Conservation (phyloP, 768 basidiomycete species). For the Amanita polypyramis region DNA sequence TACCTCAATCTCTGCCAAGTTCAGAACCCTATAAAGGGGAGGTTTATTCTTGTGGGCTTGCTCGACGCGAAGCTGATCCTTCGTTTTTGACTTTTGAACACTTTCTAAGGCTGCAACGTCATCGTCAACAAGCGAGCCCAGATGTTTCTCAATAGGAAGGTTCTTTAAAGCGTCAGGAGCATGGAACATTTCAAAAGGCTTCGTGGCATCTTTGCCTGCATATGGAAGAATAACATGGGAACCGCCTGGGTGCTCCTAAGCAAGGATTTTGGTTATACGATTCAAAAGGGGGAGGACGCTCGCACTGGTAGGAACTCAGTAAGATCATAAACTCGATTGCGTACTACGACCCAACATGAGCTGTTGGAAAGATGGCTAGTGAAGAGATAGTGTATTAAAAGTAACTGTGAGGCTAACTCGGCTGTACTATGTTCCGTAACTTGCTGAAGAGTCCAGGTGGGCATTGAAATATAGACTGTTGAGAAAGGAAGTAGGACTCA, state of each 20-base stretch:
- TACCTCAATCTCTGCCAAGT: constrained; percentile 77
- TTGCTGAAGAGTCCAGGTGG: constrained; percentile 41
- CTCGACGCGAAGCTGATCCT: constrained; percentile 62
- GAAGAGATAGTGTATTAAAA: background rate
- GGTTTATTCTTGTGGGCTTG: constrained; percentile 51
- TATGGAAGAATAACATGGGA: constrained; percentile 72
- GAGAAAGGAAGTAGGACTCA: background rate
- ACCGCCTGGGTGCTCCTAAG: constrained; percentile 74
- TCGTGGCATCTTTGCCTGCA: constrained; percentile 79
- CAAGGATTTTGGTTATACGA: background rate
- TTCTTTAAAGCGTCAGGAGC: constrained; percentile 72
- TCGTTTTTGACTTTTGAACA: constrained; percentile 37
- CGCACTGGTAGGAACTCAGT: constrained; percentile 62
- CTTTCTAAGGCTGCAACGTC: constrained; percentile 28
- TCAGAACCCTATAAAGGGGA: constrained; percentile 60
- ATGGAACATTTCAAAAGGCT: constrained; percentile 73
- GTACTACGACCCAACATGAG: constrained; percentile 81
- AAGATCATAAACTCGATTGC: constrained; percentile 76
- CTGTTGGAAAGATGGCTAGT: constrained; percentile 22
- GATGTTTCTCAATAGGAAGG: constrained; percentile 58
- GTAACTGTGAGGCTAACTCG: constrained; percentile 24
- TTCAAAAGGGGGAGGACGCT: constrained; percentile 9
- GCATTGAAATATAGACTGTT: no score
- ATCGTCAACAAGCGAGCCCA: constrained; percentile 50
- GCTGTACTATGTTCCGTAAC: constrained; percentile 48